Evolutionary conservation across 2,329 filamentous ascomycete genomes (phyloP), one percentile per base, ranked within the genome.

Genomic region (Alternaria gaisen): DNA sequence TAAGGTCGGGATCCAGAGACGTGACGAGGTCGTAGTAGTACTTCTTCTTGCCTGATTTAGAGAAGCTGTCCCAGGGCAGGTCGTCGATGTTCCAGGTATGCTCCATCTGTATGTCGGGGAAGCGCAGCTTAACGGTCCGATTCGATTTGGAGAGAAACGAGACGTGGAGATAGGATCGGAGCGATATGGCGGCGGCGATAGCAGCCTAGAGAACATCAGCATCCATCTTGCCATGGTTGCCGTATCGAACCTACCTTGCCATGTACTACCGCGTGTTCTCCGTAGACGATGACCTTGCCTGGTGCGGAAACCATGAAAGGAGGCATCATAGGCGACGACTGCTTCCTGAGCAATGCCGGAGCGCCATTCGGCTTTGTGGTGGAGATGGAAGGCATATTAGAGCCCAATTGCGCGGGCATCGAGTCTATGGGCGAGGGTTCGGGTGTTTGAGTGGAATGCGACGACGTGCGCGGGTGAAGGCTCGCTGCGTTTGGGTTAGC

Each of bases 231-330:
- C 24, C 12, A 24, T 14, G 10, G n/a, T 16, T 32, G 18, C 26
- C 4, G 26, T 36, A n/a, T 11, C 22, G 22, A 36, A 70, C 81
- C 57, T 82, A 92, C 91, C 87, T 97, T 98, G 75, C 94, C 94
- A 76, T 99, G 89, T 20, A 99, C 95, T n/a, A 98, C 95, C 3
- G 95, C 91, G 82, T 99, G 95, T 80, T 99, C 95, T 68, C 95
- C 95, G 81, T 94, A 98, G 54, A 98, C 92, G 78, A 99, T 99
- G 75, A 97, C 95, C 79, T 99, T 99, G 66, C 94, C 96, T 0
- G 95, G 95, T 3, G 96, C 94, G 16, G 95, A 98, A 58, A 98
- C 94, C 92, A 99, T 97, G 78, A 99, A 99, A 63, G 94, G 84
- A 43, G 94, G 94, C 81, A 95, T 86, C 82, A 90, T 86, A 1